Conservation (phyloP, 2,329 filamentous ascomycete species). For the Alternaria atra region DNA sequence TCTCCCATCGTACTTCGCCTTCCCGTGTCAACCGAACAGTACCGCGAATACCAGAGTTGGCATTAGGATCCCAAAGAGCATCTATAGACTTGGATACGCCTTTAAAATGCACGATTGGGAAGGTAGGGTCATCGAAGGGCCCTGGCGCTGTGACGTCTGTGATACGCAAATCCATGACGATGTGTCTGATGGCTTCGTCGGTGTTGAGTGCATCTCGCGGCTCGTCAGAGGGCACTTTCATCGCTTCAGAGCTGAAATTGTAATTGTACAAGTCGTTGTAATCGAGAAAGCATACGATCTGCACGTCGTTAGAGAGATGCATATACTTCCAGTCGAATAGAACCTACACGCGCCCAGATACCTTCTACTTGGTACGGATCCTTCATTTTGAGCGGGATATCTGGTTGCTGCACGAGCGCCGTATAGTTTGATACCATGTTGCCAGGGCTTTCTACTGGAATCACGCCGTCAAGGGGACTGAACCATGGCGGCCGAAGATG, state of each 20-base stretch:
- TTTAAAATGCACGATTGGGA: constrained; percentile 73
- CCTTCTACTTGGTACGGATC: constrained; percentile 71
- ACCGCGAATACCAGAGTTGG: constrained; percentile 71
- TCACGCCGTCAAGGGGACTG: constrained; percentile 39
- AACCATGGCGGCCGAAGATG: constrained; percentile 43
- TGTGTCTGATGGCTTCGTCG: constrained; percentile 74
- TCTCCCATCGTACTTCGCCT: constrained; percentile 79
- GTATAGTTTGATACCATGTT: constrained; percentile 11
- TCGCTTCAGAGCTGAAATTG: constrained; percentile 67
- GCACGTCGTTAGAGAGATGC: constrained; percentile 18
- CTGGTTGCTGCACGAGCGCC: constrained; percentile 40
- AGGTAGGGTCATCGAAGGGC: constrained; percentile 63
- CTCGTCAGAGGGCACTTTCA: constrained; percentile 47
- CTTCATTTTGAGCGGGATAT: constrained; percentile 59
- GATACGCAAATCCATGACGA: constrained; percentile 72
- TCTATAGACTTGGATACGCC: constrained; percentile 71
- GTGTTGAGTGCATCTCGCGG: constrained; percentile 64
- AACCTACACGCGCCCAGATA: constrained; percentile 72
- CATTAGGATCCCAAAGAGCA: constrained; percentile 72
- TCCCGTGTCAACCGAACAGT: constrained; percentile 71
- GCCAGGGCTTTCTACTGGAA: constrained; percentile 23
- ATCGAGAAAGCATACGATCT: constrained; percentile 59
- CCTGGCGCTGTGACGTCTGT: constrained; percentile 67
- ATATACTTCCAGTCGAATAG: neutral
- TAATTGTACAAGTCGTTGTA: constrained; percentile 71